phyloP scores from a whole-genome alignment of 2,329 filamentous ascomycete genomes.

The Lachnellula arida region DNA sequence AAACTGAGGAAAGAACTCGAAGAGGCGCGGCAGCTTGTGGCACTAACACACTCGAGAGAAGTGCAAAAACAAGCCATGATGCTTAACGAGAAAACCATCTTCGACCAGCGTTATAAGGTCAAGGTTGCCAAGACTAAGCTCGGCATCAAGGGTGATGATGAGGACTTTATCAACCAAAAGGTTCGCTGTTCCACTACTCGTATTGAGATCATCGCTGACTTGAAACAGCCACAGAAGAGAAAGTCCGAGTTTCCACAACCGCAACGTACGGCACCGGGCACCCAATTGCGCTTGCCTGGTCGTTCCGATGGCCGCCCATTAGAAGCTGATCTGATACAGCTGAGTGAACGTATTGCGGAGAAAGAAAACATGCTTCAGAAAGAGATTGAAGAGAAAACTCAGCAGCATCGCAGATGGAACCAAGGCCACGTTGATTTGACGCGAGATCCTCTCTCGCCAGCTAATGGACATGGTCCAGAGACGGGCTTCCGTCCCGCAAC shows the following conservation, averaged over 20 bases:
- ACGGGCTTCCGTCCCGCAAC: constrained; percentile 66
- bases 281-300: constrained; percentile 64
- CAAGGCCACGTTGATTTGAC: constrained; percentile 85
- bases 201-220: constrained; percentile 15
- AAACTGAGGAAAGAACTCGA: constrained; percentile 87
- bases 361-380: constrained; percentile 74
- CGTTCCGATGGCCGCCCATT: constrained; percentile 65
- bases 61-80: constrained; percentile 72
- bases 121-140: constrained; percentile 87
- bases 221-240: constrained; percentile 61
- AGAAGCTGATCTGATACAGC: constrained; percentile 72
- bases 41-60: constrained; percentile 76
- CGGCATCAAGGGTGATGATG: constrained; percentile 86
- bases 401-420: constrained; percentile 90
- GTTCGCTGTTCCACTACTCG: constrained; percentile 47
- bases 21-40: constrained; percentile 75
- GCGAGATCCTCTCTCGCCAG: constrained; percentile 75
- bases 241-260: constrained; percentile 54
- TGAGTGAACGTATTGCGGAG: constrained; percentile 74
- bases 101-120: constrained; percentile 74
- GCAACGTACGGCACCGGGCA: constrained; percentile 53
- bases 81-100: constrained; percentile 69
- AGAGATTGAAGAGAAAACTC: constrained; percentile 81
- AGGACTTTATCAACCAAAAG: constrained; percentile 92
- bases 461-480: constrained; percentile 58